Percentiles rank a stretch among this genome's conserved stretches.
These are phyloP conservation scores for Lodderomyces orthopsilosis DNA, from an alignment of 1,139 yeast genomes.

Conservation along the genomic window DNA sequence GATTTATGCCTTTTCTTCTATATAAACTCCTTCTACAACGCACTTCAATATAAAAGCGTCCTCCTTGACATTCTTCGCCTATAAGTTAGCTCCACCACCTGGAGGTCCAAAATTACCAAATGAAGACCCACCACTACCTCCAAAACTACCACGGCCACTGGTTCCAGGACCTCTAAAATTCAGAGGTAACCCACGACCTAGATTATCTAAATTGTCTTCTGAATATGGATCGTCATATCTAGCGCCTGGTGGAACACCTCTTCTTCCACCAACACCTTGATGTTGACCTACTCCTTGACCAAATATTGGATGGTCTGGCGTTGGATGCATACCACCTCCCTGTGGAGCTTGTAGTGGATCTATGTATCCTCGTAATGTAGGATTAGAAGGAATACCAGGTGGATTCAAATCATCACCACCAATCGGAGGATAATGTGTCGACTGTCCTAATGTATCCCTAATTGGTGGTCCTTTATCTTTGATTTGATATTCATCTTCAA, in stretches of 20 bases:
- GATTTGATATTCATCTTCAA: slow-evolving; percentile 57
- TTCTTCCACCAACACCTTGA: slow-evolving; percentile 23
- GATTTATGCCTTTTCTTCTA: background rate
- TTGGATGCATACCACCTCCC: slow-evolving; percentile 50
- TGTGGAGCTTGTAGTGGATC: slow-evolving; percentile 23
- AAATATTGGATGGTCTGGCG: slow-evolving; percentile 50
- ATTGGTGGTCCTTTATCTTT: slow-evolving; percentile 12
- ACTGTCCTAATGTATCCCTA: slow-evolving; percentile 3
- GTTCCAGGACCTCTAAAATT: slow-evolving; percentile 26
- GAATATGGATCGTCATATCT: slow-evolving; percentile 55
- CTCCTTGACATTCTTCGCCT: background rate
- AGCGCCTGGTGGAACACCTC: slow-evolving; percentile 50
- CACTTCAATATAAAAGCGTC: too few species aligned
- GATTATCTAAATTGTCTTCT: slow-evolving; percentile 39
- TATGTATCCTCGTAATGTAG: slow-evolving; percentile 38
- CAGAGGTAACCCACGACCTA: slow-evolving; percentile 52
- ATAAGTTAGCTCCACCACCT: slow-evolving; percentile 4
- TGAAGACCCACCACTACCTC: slow-evolving; percentile 12
- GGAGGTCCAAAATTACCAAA: slow-evolving; percentile 6
- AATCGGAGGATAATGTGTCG: slow-evolving; percentile 27
- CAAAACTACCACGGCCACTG: slow-evolving; percentile 11
- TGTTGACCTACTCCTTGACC: slow-evolving; percentile 14
- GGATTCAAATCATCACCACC: slow-evolving; percentile 56
- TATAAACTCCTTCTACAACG: background rate
- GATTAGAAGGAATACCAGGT: slow-evolving; percentile 43